Evolutionary conservation across 768 basidiomycete species (phyloP).

Genomic region (Amanita jacksonii): DNA sequence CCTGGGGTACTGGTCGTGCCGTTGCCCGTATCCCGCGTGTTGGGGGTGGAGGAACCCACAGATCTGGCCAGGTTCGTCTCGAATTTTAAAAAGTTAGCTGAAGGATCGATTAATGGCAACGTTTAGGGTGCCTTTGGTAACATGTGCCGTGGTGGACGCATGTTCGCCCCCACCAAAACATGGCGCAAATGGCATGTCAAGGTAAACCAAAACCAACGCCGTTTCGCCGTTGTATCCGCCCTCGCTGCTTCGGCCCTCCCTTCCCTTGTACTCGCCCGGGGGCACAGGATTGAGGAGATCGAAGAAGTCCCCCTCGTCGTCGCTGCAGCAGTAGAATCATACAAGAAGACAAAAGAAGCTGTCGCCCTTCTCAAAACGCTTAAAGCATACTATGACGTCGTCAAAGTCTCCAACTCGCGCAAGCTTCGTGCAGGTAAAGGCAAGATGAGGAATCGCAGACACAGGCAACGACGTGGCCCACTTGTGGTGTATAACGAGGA

Average conservation of each 20-base stretch:
- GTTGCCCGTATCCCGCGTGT: slow-evolving; percentile 99
- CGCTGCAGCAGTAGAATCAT: slow-evolving; percentile 66
- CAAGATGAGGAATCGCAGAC: slow-evolving; percentile 93
- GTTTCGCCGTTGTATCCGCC: slow-evolving; percentile 95
- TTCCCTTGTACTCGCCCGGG: slow-evolving; percentile 96
- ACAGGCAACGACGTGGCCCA: slow-evolving; percentile 95
- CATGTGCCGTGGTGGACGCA: slow-evolving; percentile 99
- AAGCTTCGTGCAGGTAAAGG: slow-evolving; percentile 97
- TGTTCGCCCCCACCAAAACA: slow-evolving; percentile 99
- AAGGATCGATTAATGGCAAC: slow-evolving; percentile 6
- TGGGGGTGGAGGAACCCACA: slow-evolving; percentile 96
- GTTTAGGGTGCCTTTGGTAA: slow-evolving; percentile 94
- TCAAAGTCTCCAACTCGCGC: slow-evolving; percentile 96
- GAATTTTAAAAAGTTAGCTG: not conserved
- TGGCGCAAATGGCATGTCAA: slow-evolving; percentile 99
- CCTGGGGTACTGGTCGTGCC: slow-evolving; percentile 99
- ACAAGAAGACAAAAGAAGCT: slow-evolving; percentile 96
- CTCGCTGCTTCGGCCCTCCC: slow-evolving; percentile 96
- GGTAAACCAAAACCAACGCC: slow-evolving; percentile 98
- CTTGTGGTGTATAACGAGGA: slow-evolving; percentile 97
- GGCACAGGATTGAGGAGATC: slow-evolving; percentile 96
- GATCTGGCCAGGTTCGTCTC: slow-evolving; percentile 82
- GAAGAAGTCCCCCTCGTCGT: slow-evolving; percentile 95
- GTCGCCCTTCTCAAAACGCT: slow-evolving; percentile 87
- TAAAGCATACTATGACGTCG: slow-evolving; percentile 83